These are phyloP conservation scores for Butyriboletus appendiculatus DNA, from an alignment of 1,284 basidiomycete species.

Conservation along the genomic window DNA sequence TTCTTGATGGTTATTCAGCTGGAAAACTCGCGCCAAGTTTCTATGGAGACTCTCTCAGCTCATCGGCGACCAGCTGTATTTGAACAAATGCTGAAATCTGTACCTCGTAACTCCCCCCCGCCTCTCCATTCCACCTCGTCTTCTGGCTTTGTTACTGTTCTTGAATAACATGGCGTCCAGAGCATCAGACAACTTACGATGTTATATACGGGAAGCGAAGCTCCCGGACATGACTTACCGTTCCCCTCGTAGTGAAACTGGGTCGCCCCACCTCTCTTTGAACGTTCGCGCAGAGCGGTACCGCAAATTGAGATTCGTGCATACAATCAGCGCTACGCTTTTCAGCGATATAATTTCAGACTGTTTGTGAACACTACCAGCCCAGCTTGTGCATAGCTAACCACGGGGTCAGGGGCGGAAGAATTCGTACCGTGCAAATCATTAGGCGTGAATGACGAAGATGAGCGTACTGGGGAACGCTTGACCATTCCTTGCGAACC, in stretches of 20 bases:
- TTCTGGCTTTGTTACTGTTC: not conserved
- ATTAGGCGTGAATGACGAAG: conserved; percentile 39
- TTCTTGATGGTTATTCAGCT: not conserved
- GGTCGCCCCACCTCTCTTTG: conserved; percentile 46
- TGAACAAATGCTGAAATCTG: not conserved
- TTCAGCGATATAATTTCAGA: conserved; percentile 36
- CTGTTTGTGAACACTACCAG: conserved; percentile 35
- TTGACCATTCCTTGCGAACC: conserved; percentile 48
- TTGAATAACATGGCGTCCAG: conserved; percentile 26
- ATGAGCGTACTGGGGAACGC: conserved; percentile 41
- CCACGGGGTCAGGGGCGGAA: conserved; percentile 37
- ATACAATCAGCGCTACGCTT: conserved; percentile 33
- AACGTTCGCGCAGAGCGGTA: conserved; percentile 47
- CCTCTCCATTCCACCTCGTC: not conserved
- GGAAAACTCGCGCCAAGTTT: conserved; percentile 11
- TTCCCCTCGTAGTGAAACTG: conserved; percentile 39
- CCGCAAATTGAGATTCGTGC: conserved; percentile 50
- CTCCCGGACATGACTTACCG: conserved; percentile 50
- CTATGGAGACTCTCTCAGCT: conserved; percentile 21
- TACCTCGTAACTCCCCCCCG: not conserved
- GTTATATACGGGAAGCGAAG: conserved; percentile 46
- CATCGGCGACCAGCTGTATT: not conserved
- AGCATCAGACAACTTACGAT: conserved; percentile 47
- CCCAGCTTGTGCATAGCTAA: conserved; percentile 6
- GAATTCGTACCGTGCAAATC: conserved; percentile 38